Conservation (phyloP, 805 yeast species). For the Millerago galiae region DNA sequence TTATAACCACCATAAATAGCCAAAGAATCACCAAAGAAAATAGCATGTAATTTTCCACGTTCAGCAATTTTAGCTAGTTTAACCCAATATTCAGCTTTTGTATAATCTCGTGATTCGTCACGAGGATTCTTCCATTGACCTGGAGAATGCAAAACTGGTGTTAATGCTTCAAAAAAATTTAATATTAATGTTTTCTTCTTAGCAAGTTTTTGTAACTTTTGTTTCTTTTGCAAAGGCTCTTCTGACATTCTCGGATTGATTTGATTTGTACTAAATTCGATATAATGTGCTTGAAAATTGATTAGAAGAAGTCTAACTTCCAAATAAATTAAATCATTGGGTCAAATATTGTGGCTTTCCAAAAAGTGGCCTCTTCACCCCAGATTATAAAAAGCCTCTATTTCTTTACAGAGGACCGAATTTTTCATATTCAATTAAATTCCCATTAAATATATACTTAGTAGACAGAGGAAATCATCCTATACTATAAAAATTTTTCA, state of each 20-base stretch:
- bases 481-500: too few species aligned
- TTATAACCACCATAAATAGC: constrained; percentile 31
- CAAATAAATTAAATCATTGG: neutral
- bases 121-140: constrained; percentile 7
- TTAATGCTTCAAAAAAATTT: constrained; percentile 8
- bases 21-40: constrained; percentile 32
- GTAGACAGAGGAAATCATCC: too few species aligned
- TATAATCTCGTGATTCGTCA: constrained; percentile 1
- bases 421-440: too few species aligned
- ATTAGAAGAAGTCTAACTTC: neutral
- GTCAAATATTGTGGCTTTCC: neutral
- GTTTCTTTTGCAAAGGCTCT: constrained; percentile 5
- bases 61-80: constrained; percentile 29
- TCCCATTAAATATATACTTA: too few species aligned
- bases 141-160: constrained; percentile 7
- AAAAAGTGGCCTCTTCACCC: too few species aligned
- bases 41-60: constrained; percentile 29
- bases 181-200: constrained; percentile 2
- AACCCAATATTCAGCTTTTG: constrained; percentile 27
- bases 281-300: neutral
- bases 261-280: too few species aligned
- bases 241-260: neutral
- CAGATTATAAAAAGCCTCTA: too few species aligned
- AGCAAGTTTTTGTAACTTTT: neutral
- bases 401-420: too few species aligned